A percentile compares a stretch with the other conserved stretches of the same genome.
These are phyloP conservation scores for Chytriomyces sp. DNA, from an alignment of 192 early-diverging fungal genomes.

Conservation along the genomic window DNA sequence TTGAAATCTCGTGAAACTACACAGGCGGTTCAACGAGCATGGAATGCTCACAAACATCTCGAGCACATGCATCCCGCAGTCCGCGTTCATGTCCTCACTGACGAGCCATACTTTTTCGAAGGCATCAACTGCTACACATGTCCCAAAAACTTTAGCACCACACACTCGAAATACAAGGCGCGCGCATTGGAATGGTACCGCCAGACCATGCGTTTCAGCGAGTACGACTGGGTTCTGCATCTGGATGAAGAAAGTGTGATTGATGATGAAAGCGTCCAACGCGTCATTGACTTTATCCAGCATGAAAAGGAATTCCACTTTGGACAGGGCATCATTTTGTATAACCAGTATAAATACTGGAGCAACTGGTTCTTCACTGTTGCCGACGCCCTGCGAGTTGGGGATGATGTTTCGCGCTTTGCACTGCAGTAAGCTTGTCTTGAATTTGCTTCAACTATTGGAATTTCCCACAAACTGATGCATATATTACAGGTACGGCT, in stretches of 20 bases:
- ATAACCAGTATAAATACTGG: slow-evolving; percentile 67
- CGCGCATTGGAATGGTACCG: slow-evolving; percentile 68
- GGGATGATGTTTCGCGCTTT: slow-evolving; percentile 62
- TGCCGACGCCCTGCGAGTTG: slow-evolving; percentile 62
- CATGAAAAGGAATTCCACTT: slow-evolving; percentile 58
- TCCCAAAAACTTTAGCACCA: slow-evolving; percentile 54
- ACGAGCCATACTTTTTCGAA: slow-evolving; percentile 67
- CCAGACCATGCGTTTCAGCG: slow-evolving; percentile 58
- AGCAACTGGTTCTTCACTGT: slow-evolving; percentile 63
- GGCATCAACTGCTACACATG: slow-evolving; percentile 68
- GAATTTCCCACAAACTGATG: neutral
- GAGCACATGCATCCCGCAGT: slow-evolving; percentile 58
- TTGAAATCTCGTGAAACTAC: too few species aligned
- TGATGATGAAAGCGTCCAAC: slow-evolving; percentile 59
- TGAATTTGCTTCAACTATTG: too few species aligned
- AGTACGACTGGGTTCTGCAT: slow-evolving; percentile 65
- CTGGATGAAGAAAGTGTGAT: slow-evolving; percentile 66
- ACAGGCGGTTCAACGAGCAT: slow-evolving; percentile 54
- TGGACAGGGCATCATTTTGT: slow-evolving; percentile 64
- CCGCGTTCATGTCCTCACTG: slow-evolving; percentile 63
- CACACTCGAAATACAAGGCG: slow-evolving; percentile 61
- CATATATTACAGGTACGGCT: slow-evolving; percentile 45
- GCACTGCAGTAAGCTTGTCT: slow-evolving; percentile 47
- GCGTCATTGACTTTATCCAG: slow-evolving; percentile 61
- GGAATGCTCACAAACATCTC: slow-evolving; percentile 62